A percentile compares a stretch with the other conserved stretches of the same genome.
phyloP scores from a whole-genome alignment of 1,284 basidiomycete genomes.

The Sphagnurus paluster region DNA sequence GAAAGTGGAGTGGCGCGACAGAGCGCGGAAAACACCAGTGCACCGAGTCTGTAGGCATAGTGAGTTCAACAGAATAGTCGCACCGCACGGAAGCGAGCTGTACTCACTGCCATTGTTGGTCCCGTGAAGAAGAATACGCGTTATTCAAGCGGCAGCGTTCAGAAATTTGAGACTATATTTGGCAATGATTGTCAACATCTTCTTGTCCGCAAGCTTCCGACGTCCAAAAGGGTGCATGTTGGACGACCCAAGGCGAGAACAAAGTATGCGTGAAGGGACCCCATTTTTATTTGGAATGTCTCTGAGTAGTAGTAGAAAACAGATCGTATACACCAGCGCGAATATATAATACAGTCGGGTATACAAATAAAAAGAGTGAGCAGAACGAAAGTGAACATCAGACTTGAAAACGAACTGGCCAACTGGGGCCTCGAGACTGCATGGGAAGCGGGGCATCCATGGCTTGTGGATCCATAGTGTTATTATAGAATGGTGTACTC shows the following conservation, averaged over 20 bases:
- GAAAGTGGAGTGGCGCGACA: constrained; percentile 41
- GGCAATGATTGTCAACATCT: constrained; percentile 26
- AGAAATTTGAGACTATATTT: constrained; percentile 38
- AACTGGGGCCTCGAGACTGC: too few species aligned
- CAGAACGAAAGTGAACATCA: too few species aligned
- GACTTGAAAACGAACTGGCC: too few species aligned
- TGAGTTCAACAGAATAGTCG: neutral
- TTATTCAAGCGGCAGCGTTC: constrained; percentile 17
- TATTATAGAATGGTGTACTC: neutral
- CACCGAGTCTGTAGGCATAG: constrained; percentile 46
- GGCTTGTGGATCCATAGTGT: neutral
- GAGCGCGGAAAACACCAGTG: constrained; percentile 44
- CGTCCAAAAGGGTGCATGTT: too few species aligned
- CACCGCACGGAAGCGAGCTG: constrained; percentile 6
- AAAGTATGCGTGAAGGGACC: too few species aligned
- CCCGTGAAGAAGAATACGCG: constrained; percentile 21
- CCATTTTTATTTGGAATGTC: too few species aligned
- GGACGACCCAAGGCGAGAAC: too few species aligned
- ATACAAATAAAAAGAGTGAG: too few species aligned
- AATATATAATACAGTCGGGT: too few species aligned
- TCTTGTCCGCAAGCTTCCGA: constrained; percentile 14
- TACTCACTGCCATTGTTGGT: constrained; percentile 40
- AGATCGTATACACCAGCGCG: too few species aligned
- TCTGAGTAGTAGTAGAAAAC: too few species aligned
- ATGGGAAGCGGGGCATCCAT: too few species aligned